Evolutionary conservation across 192 early-diverging fungal genomes (phyloP), one percentile per base, ranked within the genome.

Genomic region (Piromyces finnis): DNA sequence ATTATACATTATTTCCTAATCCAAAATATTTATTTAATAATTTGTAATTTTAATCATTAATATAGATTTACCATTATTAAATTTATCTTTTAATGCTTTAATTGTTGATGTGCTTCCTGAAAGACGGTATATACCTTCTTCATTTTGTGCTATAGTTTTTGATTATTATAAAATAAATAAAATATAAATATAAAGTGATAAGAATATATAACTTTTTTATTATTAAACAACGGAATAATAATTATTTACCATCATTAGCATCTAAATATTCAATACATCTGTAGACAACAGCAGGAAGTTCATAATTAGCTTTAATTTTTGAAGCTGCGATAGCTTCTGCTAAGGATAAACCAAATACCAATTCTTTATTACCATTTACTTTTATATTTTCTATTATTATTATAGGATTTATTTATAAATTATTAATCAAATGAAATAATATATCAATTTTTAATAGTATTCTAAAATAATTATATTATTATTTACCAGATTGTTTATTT

Each of bases 211-310:
- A n/a, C n/a, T n/a, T n/a, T n/a, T n/a, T n/a, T n/a, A n/a, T n/a
- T n/a, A n/a, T n/a, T n/a, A n/a, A n/a, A n/a, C n/a, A n/a, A n/a
- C n/a, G n/a, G n/a, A n/a, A n/a, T n/a, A 22, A 51, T 14, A 22
- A 51, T 22, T 22, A 22, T 51, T 51, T 78, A 87, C 86, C 86
- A 83, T 94, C 92, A 83, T 93, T 94, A 5, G 92, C 89, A 84
- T 99, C 97, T 78, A 99, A 84, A 82, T 95, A 99, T 87, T 99
- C 96, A 79, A 99, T 96, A 82, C 96, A 97, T 27, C 97, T 87
- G 85, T 93, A 97, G 3, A 99, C 92, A 32, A 99, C 90, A 5
- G 95, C 92, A 28, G 97, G 97, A 27, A 98, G 86, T 30, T 92
- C 90, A 83, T 93, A 92, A 15, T 89, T 90, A 68, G 95, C 95